Percentiles rank a stretch among this genome's conserved stretches.
phyloP scores from a whole-genome alignment of 148 eudicot species.

The Silene latifolia region DNA sequence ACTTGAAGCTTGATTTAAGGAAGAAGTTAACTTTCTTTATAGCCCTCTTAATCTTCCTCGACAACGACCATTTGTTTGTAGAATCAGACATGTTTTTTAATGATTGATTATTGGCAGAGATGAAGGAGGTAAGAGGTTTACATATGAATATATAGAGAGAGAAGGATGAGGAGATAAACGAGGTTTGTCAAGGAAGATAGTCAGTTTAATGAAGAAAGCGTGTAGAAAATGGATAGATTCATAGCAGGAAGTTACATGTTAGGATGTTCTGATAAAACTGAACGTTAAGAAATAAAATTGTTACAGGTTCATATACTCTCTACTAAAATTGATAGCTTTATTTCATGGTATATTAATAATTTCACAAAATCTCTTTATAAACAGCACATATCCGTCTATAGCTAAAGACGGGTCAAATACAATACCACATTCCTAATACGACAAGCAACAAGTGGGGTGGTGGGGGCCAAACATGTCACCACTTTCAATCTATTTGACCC shows the following conservation, averaged over 20 bases:
- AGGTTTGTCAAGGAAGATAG: slow-evolving; percentile 25
- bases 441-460: too few species aligned
- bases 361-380: too few species aligned
- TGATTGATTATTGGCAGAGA: background rate
- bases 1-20: slow-evolving; percentile 13
- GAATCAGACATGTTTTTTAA: background rate
- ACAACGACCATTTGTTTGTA: slow-evolving; percentile 21
- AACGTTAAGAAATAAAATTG: slow-evolving; percentile 21
- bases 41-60: slow-evolving; percentile 25
- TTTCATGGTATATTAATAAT: too few species aligned
- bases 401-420: too few species aligned
- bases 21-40: slow-evolving; percentile 26
- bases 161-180: background rate
- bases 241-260: slow-evolving; percentile 14
- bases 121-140: background rate
- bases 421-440: too few species aligned
- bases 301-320: background rate
- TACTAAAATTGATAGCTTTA: slow-evolving; percentile 3
- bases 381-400: too few species aligned
- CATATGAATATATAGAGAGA: slow-evolving; percentile 6
- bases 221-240: slow-evolving; percentile 20
- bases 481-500: too few species aligned
- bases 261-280: slow-evolving; percentile 19
- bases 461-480: too few species aligned
- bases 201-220: slow-evolving; percentile 24